Base-by-base conservation (phyloP, 2,329 filamentous ascomycete species). In the Cryphonectria nitschkei region DNA sequence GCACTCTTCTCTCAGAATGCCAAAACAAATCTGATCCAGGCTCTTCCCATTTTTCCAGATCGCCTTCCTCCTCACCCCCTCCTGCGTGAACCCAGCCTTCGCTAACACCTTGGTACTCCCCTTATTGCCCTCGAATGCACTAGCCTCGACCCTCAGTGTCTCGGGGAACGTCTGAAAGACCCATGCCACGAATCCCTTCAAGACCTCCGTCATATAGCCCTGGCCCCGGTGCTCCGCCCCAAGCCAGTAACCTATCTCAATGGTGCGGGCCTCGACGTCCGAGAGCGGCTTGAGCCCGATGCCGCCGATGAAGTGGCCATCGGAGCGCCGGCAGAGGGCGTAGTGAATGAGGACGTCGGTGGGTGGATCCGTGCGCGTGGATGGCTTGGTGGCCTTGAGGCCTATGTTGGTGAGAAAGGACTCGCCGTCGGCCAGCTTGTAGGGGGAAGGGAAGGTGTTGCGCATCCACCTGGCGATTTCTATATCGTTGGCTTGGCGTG, bases 231-330 rank as follows among this genome's bases (percentile, higher is more conserved):
- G 76, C 14, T 77, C 74, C 52, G 77, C 78, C 0, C 79, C 81
- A 34, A 85, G 54, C 81, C 82, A 87, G 78, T 87, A 88, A 5
- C 85, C 86, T 0, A 88, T 8, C 77, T 87, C 84, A 75, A 81
- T 80, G 4, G 81, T 84, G 64, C 80, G 79, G 73, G 79, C 80
- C 70, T 84, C 79, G 74, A 83, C 77, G 68, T 84, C 82, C 19
- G 73, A 73, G 14, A 76, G 70, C 3, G 78, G 73, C 58, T 77
- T 78, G 58, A 86, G 74, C 52, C 84, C 82, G 16, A 86, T 77
- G 69, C 76, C 76, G 64, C 86, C 86, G 11, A 82, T 76, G 66
- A 81, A 78, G 11, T 78, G 74, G 26, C 78, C 77, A 11, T 80
- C 79, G 34, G 76, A 67, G 39, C 61, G 39, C 16, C 43, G 56